Percentiles rank a stretch among this genome's conserved stretches.
phyloP scores from a whole-genome alignment of 495 filamentous ascomycete species.

The Penicillium canescens region DNA sequence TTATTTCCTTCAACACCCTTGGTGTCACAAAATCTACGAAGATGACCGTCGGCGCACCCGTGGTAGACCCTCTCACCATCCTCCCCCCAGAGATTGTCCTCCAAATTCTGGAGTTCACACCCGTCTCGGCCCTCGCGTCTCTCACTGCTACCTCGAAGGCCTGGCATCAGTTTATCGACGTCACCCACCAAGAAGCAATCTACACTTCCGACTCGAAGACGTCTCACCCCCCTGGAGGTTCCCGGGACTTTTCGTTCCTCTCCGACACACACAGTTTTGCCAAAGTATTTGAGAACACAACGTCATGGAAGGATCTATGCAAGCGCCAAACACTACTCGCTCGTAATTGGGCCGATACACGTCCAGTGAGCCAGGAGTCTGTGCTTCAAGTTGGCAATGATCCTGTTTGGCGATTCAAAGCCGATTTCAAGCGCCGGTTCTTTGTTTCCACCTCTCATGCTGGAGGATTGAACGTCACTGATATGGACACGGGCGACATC shows the following conservation, averaged over 20 bases:
- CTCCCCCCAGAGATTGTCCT: conserved; percentile 41
- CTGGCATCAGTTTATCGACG: conserved; percentile 43
- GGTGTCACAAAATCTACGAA: not conserved
- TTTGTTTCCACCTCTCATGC: conserved; percentile 40
- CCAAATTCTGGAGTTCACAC: conserved; percentile 35
- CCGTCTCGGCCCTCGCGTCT: conserved; percentile 32
- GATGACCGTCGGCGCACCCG: conserved; percentile 13
- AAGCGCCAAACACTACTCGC: conserved; percentile 36
- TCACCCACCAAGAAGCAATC: conserved; percentile 42
- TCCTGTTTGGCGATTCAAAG: conserved; percentile 40
- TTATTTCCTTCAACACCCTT: not conserved
- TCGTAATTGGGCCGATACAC: conserved; percentile 33
- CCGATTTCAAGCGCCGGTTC: conserved; percentile 42
- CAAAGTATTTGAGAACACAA: conserved; percentile 21
- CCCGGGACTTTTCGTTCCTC: conserved; percentile 27
- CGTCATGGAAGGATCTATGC: conserved; percentile 42
- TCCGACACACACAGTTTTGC: conserved; percentile 19
- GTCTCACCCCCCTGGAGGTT: conserved; percentile 13
- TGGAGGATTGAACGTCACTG: conserved; percentile 40
- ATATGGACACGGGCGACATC: conserved; percentile 37
- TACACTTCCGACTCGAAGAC: conserved; percentile 34
- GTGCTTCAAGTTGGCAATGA: conserved; percentile 40
- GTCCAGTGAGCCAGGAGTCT: conserved; percentile 30
- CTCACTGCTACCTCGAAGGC: conserved; percentile 36
- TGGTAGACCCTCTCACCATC: conserved; percentile 30